Evolutionary conservation across 2,329 filamentous ascomycete species (phyloP), one percentile per base, ranked within the genome.

Genomic region (Talaromyces sp.): DNA sequence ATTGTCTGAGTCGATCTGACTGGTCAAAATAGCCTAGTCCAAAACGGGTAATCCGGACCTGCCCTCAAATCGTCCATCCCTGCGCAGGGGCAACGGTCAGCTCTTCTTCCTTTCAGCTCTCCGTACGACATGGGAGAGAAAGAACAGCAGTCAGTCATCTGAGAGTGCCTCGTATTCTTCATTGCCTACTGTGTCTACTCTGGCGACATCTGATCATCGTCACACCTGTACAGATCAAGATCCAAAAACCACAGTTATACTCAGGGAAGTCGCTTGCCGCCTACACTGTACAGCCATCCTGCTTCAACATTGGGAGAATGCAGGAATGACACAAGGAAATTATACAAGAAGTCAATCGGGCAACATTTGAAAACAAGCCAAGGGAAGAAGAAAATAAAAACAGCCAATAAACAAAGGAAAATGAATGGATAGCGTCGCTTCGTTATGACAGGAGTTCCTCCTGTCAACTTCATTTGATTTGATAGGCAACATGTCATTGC

Each of bases 401-500:
- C 6, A 39, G 31, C 11, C 37, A 39, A 39, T 22, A 8, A 21
- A 45, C 28, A 58, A 53, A 31, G 31, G 35, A 45, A 57, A 58
- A 45, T 19, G 35, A 52, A 36, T 39, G 25, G 37, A 50, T 13
- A 53, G 28, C 46, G 31, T 52, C 39, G 40, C 50, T 52, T 52
- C 50, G 28, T 52, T 53, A 52, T 31, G 39, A 11, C 21, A 53
- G 36, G 46, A 17, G 28, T 40, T 52, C 37, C 35, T 40, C 22
- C 4, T 51, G n/a, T 37, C 19, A 28, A 22, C n/a, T 52, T 31
- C 3, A 28, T 3, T 28, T 7, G 25, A 52, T 25, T 52, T 19
- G 17, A 52, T 37, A 19, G 33, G n/a, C 31, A 19, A 22, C n/a
- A 17, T 21, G 37, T 82, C 74, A 88, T 68, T 84, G 82, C 91